These are phyloP conservation scores for Brassica hybrid DNA, from an alignment of 441 rosid species.

Conservation along the genomic window DNA sequence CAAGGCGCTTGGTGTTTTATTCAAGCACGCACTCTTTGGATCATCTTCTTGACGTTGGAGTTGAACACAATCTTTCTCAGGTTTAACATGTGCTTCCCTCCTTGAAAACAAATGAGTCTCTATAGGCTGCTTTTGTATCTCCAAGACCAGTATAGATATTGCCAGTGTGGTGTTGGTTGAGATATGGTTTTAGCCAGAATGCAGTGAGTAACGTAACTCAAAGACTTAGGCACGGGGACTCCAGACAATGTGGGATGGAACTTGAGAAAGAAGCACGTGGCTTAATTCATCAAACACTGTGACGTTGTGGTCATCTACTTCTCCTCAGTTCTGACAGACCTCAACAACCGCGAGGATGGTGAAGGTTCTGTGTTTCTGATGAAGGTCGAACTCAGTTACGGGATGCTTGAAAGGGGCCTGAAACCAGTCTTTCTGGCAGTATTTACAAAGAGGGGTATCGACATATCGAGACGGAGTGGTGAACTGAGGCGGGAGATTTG, in stretches of 20 bases:
- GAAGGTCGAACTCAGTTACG: constrained; percentile 68
- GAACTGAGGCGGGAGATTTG: too few relatives aligned
- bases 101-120: constrained; percentile 84
- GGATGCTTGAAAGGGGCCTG: constrained; percentile 69
- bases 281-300: constrained; percentile 70
- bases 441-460: constrained; percentile 7
- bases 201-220: constrained; percentile 83
- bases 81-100: constrained; percentile 97
- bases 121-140: constrained; percentile 98
- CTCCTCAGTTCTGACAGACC: constrained; percentile 61
- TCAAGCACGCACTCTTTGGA: too few relatives aligned
- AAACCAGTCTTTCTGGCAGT: constrained; percentile 32
- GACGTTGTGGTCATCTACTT: constrained; percentile 75
- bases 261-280: constrained; percentile 71
- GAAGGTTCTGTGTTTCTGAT: constrained; percentile 58
- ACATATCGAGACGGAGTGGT: too few relatives aligned
- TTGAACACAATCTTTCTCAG: constrained; percentile 96
- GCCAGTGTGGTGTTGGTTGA: constrained; percentile 13
- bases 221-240: constrained; percentile 80
- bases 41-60: constrained; percentile 87
- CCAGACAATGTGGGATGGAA: constrained; percentile 66
- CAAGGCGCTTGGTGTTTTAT: too few relatives aligned
- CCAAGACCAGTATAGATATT: constrained; percentile 75
- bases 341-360: constrained; percentile 57
- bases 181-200: constrained; percentile 54